These are phyloP conservation scores for Eucalyptus sideroxylon DNA, from an alignment of 345 rosid genomes.

Conservation along the genomic window DNA sequence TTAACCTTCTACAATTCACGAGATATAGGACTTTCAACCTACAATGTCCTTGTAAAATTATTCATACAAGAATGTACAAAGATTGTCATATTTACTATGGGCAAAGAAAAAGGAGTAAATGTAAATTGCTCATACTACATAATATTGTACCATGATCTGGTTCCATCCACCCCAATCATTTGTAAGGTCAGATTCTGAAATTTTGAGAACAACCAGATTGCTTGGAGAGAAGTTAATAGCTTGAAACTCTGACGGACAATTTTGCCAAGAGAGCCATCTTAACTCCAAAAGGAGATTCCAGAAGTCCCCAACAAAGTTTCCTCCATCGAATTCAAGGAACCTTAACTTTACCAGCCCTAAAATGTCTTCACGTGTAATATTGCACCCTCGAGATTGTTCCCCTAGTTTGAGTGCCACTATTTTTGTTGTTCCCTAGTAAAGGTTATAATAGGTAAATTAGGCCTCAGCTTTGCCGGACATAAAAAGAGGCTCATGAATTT, in stretches of 20 bases:
- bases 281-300: background rate
- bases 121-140: background rate
- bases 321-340: background rate
- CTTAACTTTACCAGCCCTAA: background rate
- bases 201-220: background rate
- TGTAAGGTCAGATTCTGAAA: background rate
- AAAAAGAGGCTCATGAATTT: background rate
- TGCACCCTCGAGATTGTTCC: background rate
- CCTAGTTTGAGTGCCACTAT: background rate
- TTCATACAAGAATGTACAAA: background rate
- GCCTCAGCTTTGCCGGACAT: background rate
- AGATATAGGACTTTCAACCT: background rate
- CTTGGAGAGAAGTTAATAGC: background rate
- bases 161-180: background rate
- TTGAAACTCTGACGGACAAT: background rate
- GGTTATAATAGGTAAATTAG: background rate
- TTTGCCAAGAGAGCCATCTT: background rate
- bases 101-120: background rate
- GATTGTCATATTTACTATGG: background rate
- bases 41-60: background rate
- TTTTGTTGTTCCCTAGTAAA: slow-evolving; percentile 2
- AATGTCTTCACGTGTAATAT: background rate
- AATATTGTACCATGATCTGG: background rate
- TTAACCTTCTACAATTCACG: background rate
- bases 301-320: background rate